Evolutionary conservation across 2,329 filamentous ascomycete genomes (phyloP), one percentile per base, ranked within the genome.

Genomic region (Aspergillus pseudotamarii): DNA sequence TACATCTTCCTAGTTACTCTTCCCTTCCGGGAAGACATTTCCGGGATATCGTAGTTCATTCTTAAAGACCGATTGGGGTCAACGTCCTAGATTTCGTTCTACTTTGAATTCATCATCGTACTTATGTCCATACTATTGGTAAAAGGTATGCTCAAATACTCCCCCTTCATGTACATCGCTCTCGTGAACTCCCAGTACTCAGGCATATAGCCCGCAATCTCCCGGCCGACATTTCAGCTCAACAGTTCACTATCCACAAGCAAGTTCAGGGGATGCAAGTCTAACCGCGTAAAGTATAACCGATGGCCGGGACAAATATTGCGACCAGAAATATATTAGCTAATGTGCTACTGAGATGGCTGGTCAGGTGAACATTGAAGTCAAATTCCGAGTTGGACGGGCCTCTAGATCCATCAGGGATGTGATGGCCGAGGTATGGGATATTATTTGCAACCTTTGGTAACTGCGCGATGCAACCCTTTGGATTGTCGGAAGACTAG

Each of bases 141-240:
- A 48, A 21, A 56, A 60, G 2, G 30, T 34, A 2, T n/a, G 14
- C 26, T 60, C 4, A 10, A 54, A n/a, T 4, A 60, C 41, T 8
- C 16, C 34, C 34, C 30, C 36, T 28, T 26, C 23, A 26, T 26
- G 56, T 67, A 70, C 63, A 70, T 69, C 6, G 66, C 64, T 60
- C 71, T 72, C 0, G 71, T 72, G 32, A 69, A 73, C 54, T 72
- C 70, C 70, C 72, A 73, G 56, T 73, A 73, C 54, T 68, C 67
- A 19, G 71, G 71, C 43, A 55, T 66, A 14, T 62, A 72, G 3
- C 69, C 69, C 1, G 70, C 68, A 34, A 57, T 65, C 58, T 74
- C 73, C 69, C 71, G 74, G 51, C 74, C 71, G 11, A 75, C 32
- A 56, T 73, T 68, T 1, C 57, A 70, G 53, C 66, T 64, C 23